These are phyloP conservation scores for Didymella lethalis DNA, from an alignment of 2,329 filamentous ascomycete genomes.

Conservation along the genomic window DNA sequence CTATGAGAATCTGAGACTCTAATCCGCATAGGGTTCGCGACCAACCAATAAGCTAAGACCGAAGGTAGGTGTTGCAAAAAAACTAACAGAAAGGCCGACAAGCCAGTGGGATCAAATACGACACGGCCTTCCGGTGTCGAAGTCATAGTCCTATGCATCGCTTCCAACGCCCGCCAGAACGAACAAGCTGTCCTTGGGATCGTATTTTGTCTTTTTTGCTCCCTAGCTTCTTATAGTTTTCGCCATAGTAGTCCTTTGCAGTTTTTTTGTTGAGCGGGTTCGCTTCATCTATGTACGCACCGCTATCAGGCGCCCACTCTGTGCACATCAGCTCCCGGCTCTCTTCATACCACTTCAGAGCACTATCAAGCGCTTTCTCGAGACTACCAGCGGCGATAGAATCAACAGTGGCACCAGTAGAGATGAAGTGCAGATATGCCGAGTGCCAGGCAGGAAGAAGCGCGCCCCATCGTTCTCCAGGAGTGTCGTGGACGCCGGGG, in stretches of 20 bases:
- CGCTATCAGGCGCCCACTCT: conserved; percentile 23
- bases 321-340: conserved; percentile 31
- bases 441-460: conserved; percentile 47
- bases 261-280: conserved; percentile 24
- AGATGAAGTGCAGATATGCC: conserved; percentile 45
- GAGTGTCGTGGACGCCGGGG: conserved; percentile 36
- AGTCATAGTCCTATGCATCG: conserved; percentile 34
- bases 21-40: too few species aligned
- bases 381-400: conserved; percentile 14
- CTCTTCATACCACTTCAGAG: conserved; percentile 27
- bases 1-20: too few species aligned
- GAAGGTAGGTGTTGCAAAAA: not conserved
- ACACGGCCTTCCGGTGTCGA: conserved; percentile 31
- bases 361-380: conserved; percentile 15
- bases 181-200: conserved; percentile 29
- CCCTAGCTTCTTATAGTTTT: conserved; percentile 14
- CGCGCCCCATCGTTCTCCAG: conserved; percentile 33
- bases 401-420: conserved; percentile 29
- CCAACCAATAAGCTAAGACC: not conserved
- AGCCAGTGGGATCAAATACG: not conserved
- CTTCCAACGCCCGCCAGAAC: conserved; percentile 33
- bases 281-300: conserved; percentile 33
- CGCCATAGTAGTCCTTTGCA: conserved; percentile 27
- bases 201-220: conserved; percentile 25
- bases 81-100: not conserved